Base-by-base conservation (phyloP, 306 rosid genomes). In the Abrus precatorius region DNA sequence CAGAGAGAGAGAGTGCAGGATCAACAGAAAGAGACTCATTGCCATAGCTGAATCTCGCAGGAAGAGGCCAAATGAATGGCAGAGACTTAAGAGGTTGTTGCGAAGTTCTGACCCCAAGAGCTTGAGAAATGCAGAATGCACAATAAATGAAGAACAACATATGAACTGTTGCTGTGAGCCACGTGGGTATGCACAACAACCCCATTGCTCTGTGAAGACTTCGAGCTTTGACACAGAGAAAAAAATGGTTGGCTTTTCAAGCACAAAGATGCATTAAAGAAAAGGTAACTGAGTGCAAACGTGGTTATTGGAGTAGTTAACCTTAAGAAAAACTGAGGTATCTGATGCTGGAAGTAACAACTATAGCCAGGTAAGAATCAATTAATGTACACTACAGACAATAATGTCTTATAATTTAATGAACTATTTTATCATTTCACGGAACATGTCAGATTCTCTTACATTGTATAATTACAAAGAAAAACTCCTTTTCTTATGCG, bases 1-100 rank as follows among this genome's bases (percentile, higher is more conserved):
- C 94, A 20, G 52, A 32, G 59, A 95, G 92, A 0, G 97, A 83
- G 44, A 95, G 93, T 3, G 62, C 79, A 0, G 97, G 98, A 76
- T 95, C 92, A 32, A 95, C 86, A 29, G 97, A 85, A 20, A 95
- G 93, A 36, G 94, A 66, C 12, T 75, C 63, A 49, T 90, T 72
- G 8, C 99, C 99, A 77, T 14, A 90, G 34, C 83, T 62, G 86
- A 90, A 93, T 70, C 90, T 85, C 6, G 86, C 79, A 7, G 99
- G 99, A 32, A 93, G 80, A 72, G 99, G 99, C 99, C 99, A 95
- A 38, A 95, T 79, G 83, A 89, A 95, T 0, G 97, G 78, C 9
- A 83, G 86, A 1, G 94, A 78, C 3, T 36, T 80, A 60, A 77
- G 33, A 48, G 68, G 83, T 14, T 47, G 80, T 1, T 47, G 80